phyloP scores from a whole-genome alignment of 345 rosid genomes.

The Murraya koenigii region DNA sequence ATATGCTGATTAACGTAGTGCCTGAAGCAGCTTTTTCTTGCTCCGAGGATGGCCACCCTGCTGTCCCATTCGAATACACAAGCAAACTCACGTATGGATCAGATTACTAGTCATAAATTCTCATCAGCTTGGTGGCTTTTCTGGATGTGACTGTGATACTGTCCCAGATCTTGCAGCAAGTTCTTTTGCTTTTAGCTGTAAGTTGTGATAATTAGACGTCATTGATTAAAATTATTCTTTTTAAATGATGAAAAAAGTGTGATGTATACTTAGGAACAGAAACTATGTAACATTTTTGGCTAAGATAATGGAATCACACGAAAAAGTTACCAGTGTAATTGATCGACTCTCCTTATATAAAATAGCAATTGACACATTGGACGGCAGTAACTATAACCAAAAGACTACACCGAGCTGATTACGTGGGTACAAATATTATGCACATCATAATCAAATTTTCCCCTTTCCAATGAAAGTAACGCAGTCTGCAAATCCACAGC shows the following conservation, averaged over 20 bases:
- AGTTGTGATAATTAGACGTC: conserved; percentile 5
- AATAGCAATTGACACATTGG: neutral
- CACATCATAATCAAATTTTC: neutral
- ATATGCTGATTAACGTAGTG: neutral
- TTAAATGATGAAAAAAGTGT: neutral
- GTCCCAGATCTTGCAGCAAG: conserved; percentile 17
- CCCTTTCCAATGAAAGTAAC: no score
- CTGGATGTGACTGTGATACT: neutral
- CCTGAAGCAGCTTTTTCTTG: neutral
- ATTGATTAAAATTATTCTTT: neutral
- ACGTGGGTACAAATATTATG: neutral
- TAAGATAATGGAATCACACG: neutral
- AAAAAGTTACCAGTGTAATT: neutral
- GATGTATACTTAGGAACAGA: neutral
- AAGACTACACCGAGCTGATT: neutral
- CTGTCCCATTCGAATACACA: neutral
- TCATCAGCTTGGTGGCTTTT: neutral
- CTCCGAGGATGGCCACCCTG: neutral
- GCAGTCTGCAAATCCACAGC: neutral
- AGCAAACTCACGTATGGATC: neutral
- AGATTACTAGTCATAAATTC: neutral
- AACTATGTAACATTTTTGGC: neutral
- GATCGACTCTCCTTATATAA: neutral
- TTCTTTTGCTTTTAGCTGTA: conserved; percentile 18
- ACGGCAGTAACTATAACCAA: neutral